Conservation (phyloP, 2,329 filamentous ascomycete species). For the Alternaria brassicicola region DNA sequence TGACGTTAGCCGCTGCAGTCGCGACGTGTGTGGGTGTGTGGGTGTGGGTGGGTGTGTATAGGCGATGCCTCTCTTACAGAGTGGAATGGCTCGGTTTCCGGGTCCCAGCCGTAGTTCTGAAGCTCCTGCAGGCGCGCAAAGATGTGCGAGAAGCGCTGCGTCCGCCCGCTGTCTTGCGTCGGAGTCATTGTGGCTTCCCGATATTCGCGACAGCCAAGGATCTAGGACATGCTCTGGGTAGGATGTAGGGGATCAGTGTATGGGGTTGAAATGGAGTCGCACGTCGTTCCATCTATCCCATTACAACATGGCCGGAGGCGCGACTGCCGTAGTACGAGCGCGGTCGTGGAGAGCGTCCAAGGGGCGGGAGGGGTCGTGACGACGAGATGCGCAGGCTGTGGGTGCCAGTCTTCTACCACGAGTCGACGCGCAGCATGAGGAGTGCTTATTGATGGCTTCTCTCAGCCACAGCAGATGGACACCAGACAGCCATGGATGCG, state of each 20-base stretch:
- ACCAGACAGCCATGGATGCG: constrained; percentile 1
- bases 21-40: too few relatives aligned
- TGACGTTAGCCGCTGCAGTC: constrained; percentile 21
- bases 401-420: background rate
- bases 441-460: constrained; percentile 20
- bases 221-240: constrained; percentile 15
- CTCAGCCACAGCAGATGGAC: constrained; percentile 15
- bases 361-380: constrained; percentile 5
- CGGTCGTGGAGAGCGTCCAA: background rate
- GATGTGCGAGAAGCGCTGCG: constrained; percentile 41
- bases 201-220: background rate
- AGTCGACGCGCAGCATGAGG: constrained; percentile 11
- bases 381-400: background rate
- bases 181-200: constrained; percentile 27
- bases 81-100: constrained; percentile 55
- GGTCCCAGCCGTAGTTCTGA: constrained; percentile 48
- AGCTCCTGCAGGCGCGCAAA: constrained; percentile 47
- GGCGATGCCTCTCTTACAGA: constrained; percentile 51
- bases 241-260: background rate
- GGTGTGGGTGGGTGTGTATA: too few relatives aligned
- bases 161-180: constrained; percentile 16
- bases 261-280: background rate
- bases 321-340: constrained; percentile 9
- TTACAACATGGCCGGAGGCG: constrained; percentile 1
- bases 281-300: background rate